Percentiles rank a stretch among this genome's conserved stretches.
Conservation (phyloP, 768 basidiomycete species). For the Galerina sulciceps region DNA sequence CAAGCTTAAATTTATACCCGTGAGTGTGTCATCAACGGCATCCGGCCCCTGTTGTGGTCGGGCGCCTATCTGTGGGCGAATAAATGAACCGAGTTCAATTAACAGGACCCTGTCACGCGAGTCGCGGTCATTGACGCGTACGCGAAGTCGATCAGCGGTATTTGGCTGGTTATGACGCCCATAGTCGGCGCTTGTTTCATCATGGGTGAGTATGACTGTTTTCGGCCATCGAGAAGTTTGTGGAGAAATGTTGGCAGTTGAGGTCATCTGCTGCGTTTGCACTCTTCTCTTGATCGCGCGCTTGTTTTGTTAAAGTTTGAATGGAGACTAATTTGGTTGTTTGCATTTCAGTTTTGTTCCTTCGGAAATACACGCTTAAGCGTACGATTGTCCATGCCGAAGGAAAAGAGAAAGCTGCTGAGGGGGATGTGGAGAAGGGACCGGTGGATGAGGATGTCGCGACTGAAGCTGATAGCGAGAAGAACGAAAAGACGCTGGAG, state of each 20-base stretch:
- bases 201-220: constrained; percentile 39
- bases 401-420: constrained; percentile 34
- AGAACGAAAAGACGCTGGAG: constrained; percentile 13
- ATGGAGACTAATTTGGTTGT: neutral
- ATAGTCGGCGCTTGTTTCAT: constrained; percentile 57
- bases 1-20: constrained; percentile 47
- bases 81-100: constrained; percentile 1
- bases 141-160: constrained; percentile 59
- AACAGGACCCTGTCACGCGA: constrained; percentile 54
- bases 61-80: neutral
- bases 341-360: constrained; percentile 47
- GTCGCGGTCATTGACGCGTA: constrained; percentile 62
- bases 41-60: neutral
- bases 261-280: constrained; percentile 1
- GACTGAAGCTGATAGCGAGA: neutral
- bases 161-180: constrained; percentile 71
- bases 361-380: constrained; percentile 64
- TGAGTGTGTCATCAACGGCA: constrained; percentile 26
- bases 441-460: constrained; percentile 25
- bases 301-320: neutral
- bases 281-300: neutral
- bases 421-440: constrained; percentile 30
- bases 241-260: neutral
- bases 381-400: constrained; percentile 48
- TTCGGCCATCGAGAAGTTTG: neutral